Conservation (phyloP, 225 moss, liverwort and hornwort species). For the Anthoceros angustus region DNA sequence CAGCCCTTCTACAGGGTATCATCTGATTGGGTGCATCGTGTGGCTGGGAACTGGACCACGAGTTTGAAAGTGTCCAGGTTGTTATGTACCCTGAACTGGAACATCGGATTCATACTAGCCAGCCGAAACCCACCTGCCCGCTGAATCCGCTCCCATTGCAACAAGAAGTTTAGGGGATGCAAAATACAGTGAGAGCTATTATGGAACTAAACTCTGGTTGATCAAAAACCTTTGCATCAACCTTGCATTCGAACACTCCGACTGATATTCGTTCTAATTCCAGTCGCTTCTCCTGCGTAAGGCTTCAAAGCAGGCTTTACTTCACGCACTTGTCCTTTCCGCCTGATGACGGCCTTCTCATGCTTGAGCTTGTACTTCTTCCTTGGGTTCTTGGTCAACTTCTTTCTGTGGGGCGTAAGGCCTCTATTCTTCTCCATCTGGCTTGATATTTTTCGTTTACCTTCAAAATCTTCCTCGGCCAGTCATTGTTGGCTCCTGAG, state of each 20-base stretch:
- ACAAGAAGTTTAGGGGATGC: too few relatives aligned
- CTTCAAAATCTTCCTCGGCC: conserved; percentile 52
- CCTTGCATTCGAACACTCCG: conserved; percentile 64
- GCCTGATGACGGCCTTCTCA: conserved; percentile 71
- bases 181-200: too few relatives aligned
- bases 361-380: conserved; percentile 99
- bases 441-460: conserved; percentile 74
- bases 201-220: too few relatives aligned
- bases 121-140: too few relatives aligned
- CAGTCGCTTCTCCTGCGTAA: conserved; percentile 77
- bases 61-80: too few relatives aligned
- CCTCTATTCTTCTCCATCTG: conserved; percentile 99
- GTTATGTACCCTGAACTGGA: too few relatives aligned
- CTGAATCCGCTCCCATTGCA: too few relatives aligned
- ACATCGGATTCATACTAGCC: too few relatives aligned
- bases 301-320: conserved; percentile 41
- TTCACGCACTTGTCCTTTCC: conserved; percentile 79
- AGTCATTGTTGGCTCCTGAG: conserved; percentile 37
- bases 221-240: conserved; percentile 7
- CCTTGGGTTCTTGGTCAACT: conserved; percentile 81
- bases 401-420: conserved; percentile 83
- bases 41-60: too few relatives aligned
- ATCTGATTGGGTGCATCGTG: too few relatives aligned
- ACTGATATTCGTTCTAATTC: conserved; percentile 84
- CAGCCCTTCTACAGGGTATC: too few relatives aligned